phyloP scores from a whole-genome alignment of 140 eudicot genomes.

The Flaveria floridana region DNA sequence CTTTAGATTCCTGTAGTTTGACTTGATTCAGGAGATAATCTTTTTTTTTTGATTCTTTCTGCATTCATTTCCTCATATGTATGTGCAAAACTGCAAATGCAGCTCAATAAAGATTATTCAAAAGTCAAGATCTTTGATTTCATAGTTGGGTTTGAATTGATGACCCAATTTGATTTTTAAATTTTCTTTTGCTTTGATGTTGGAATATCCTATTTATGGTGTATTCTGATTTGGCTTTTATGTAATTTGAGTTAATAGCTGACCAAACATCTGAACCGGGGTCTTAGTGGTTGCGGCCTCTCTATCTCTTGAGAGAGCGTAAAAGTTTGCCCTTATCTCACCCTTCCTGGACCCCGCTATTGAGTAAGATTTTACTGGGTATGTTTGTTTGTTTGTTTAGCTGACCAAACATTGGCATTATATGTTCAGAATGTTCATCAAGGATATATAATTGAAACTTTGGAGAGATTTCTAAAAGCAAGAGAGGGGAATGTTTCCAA shows the following conservation, averaged over 20 bases:
- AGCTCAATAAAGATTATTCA: not conserved
- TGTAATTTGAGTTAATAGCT: not conserved
- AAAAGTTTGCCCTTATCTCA: no score
- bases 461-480: constrained; percentile 68
- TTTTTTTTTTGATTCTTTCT: not conserved
- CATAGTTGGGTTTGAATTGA: not conserved
- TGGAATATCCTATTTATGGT: not conserved
- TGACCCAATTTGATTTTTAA: not conserved
- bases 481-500: constrained; percentile 72
- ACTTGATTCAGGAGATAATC: not conserved
- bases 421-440: constrained; percentile 77
- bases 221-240: not conserved
- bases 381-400: not conserved
- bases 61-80: not conserved
- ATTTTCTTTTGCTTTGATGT: not conserved
- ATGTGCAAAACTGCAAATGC: not conserved
- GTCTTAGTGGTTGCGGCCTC: no score
- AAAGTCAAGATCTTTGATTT: constrained; percentile 25
- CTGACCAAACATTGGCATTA: constrained; percentile 4
- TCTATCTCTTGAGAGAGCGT: no score
- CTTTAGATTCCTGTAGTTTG: not conserved
- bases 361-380: no score
- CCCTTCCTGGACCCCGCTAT: no score
- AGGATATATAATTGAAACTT: constrained; percentile 57
- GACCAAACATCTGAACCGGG: not conserved